Conservation (phyloP, 805 yeast genomes). For the Saccharomycopsis synnaedendra region DNA sequence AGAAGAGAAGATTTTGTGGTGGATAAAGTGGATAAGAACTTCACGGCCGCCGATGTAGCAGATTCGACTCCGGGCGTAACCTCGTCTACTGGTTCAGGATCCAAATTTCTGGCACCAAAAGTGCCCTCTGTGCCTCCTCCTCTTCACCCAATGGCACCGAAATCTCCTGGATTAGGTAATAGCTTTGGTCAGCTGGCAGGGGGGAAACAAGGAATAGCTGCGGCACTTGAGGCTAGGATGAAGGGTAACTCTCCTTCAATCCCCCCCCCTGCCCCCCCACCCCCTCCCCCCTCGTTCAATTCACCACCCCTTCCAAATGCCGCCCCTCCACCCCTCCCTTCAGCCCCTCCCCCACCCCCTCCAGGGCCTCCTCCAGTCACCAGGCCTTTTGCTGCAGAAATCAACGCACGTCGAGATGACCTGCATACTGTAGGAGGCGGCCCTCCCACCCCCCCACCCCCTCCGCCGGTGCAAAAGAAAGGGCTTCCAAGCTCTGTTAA, state of each 20-base stretch:
- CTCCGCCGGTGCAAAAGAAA: not conserved
- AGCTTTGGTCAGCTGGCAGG: slow-evolving; percentile 12
- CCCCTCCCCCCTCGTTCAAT: slow-evolving; percentile 13
- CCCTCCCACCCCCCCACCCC: not conserved
- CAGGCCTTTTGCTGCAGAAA: not conserved
- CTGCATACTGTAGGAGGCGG: not conserved
- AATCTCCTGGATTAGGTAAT: not conserved
- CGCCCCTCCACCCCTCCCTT: slow-evolving; percentile 10
- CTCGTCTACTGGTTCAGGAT: slow-evolving; percentile 19
- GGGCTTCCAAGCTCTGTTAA: slow-evolving; percentile 21
- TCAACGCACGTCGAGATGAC: no score
- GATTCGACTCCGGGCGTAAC: slow-evolving; percentile 12
- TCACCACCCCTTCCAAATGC: slow-evolving; percentile 11
- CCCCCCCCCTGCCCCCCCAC: slow-evolving; percentile 18
- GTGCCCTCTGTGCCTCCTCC: slow-evolving; percentile 19
- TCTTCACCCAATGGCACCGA: slow-evolving; percentile 15
- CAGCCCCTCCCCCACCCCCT: slow-evolving; percentile 11
- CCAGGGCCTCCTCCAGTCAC: slow-evolving; percentile 3
- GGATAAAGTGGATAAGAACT: slow-evolving; percentile 25
- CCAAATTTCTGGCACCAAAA: slow-evolving; percentile 20
- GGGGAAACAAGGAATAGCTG: slow-evolving; percentile 1
- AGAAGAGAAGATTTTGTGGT: slow-evolving; percentile 41
- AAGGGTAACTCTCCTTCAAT: slow-evolving; percentile 6
- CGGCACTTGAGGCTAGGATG: slow-evolving; percentile 11
- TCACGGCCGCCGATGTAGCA: slow-evolving; percentile 18